These are phyloP conservation scores for Cordyceps cicadae DNA, from an alignment of 2,329 filamentous ascomycete genomes.

Conservation along the genomic window DNA sequence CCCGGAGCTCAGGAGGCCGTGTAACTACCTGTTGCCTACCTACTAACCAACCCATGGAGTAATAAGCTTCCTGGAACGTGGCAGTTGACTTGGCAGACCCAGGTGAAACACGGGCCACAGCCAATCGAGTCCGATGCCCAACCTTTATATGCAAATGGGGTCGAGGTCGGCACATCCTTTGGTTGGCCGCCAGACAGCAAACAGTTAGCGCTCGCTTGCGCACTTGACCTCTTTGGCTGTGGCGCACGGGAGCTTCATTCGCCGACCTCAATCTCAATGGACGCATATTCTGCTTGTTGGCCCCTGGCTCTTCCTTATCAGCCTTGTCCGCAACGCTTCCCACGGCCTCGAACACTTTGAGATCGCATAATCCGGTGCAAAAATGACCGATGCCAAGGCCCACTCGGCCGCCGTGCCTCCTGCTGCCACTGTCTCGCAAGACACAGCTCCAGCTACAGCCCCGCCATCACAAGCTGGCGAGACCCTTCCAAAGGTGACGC, in stretches of 20 bases:
- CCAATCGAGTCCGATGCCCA: too few species aligned
- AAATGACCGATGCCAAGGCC: neutral
- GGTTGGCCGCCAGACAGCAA: neutral
- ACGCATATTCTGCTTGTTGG: neutral
- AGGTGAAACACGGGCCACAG: too few species aligned
- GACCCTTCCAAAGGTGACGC: conserved; percentile 11
- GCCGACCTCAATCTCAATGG: neutral
- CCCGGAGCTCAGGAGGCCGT: too few species aligned
- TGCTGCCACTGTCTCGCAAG: neutral
- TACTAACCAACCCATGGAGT: too few species aligned
- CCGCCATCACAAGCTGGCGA: neutral
- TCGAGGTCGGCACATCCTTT: neutral
- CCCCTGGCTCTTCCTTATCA: neutral
- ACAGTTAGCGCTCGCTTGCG: neutral
- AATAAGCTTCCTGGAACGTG: too few species aligned
- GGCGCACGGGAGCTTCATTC: conserved; percentile 3
- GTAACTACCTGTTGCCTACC: too few species aligned
- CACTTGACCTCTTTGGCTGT: conserved; percentile 8
- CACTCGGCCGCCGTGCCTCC: neutral
- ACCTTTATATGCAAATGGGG: too few species aligned
- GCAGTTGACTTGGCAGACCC: too few species aligned
- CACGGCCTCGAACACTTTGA: neutral
- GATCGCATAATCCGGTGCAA: neutral
- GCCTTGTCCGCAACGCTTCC: neutral
- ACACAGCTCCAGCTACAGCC: neutral